Percentiles rank a stretch among this genome's conserved stretches.
Evolutionary conservation across 2,329 filamentous ascomycete species (phyloP).

Genomic region (Lomentospora prolificans): DNA sequence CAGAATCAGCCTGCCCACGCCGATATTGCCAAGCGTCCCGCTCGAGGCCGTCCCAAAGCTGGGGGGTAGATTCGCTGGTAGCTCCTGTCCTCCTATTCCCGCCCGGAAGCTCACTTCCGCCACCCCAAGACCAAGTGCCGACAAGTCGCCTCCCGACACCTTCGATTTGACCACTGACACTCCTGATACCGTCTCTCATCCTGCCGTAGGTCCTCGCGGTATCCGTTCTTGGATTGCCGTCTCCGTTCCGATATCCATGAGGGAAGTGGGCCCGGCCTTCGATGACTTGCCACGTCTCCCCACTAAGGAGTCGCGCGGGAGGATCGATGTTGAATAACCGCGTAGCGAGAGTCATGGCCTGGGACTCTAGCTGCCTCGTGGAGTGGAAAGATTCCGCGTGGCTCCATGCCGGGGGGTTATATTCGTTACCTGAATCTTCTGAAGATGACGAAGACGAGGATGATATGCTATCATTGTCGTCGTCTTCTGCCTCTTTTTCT

Average conservation of each 20-base stretch:
- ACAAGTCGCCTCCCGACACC: neutral
- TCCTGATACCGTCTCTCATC: neutral
- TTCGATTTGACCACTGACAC: neutral
- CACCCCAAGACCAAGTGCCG: neutral
- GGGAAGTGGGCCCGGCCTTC: neutral
- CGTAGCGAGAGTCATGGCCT: neutral
- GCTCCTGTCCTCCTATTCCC: too few relatives aligned
- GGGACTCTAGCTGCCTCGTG: neutral
- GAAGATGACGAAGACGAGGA: neutral
- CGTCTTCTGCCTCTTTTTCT: too few relatives aligned
- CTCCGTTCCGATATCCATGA: neutral
- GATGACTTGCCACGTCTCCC: neutral
- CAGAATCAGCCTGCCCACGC: too few relatives aligned
- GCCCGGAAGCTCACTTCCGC: neutral
- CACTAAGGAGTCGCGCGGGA: neutral
- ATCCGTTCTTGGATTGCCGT: neutral
- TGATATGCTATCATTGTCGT: too few relatives aligned
- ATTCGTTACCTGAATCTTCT: neutral
- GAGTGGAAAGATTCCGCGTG: neutral
- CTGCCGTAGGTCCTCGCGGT: neutral
- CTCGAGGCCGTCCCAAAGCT: too few relatives aligned
- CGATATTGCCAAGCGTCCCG: too few relatives aligned
- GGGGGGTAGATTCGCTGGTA: too few relatives aligned
- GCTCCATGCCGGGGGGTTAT: neutral
- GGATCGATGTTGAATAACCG: neutral